Evolutionary conservation across 305 asterid genomes (phyloP), one percentile per base, ranked within the genome.

Genomic region (Galium porrigens): DNA sequence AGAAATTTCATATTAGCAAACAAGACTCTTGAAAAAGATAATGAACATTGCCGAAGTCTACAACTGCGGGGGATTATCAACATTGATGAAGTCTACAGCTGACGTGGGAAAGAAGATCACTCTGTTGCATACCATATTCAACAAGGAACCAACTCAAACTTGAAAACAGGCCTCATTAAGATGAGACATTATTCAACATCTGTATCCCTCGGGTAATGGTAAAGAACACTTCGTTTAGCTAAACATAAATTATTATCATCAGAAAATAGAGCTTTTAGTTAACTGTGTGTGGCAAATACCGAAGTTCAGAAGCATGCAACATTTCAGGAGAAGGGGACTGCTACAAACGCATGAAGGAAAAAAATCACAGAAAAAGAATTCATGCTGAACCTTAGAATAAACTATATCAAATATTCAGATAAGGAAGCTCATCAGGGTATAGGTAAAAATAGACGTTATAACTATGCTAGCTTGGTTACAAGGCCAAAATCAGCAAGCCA

Each of bases 1-100:
- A 36, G 56, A 39, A 29, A 20, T 46, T 27, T 53, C 82, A 11
- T 10, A 84, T 97, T 95, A 89, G 97, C 82, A 94, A 79, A 46
- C 52, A 46, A 46, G 20, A 41, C 4, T 41, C 15, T 12, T 42
- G 49, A 42, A 42, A 42, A 42, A 42, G 49, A 42, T 41, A 0
- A 41, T 3, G 1, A 42, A 42, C 17, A 42, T 42, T 12, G 1
- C 11, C 5, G 15, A 41, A 41, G 49, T 42, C 49, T 42, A 14
- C 17, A 42, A 42, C 15, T 42, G 49, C n/a, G 20, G n/a, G 53
- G 51, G 49, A 42, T 11, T 1, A 41, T 3, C 14, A 42, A 42
- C 17, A 42, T 42, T 12, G 1, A 42, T 2, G 15, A 41, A 41
- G 49, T 42, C 49, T 42, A 14, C 17, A 42, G 10, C 15, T 42